Percentiles rank a stretch among this genome's conserved stretches.
Evolutionary conservation across 495 filamentous ascomycete species (phyloP).

Genomic region (Neurospora cerealis): DNA sequence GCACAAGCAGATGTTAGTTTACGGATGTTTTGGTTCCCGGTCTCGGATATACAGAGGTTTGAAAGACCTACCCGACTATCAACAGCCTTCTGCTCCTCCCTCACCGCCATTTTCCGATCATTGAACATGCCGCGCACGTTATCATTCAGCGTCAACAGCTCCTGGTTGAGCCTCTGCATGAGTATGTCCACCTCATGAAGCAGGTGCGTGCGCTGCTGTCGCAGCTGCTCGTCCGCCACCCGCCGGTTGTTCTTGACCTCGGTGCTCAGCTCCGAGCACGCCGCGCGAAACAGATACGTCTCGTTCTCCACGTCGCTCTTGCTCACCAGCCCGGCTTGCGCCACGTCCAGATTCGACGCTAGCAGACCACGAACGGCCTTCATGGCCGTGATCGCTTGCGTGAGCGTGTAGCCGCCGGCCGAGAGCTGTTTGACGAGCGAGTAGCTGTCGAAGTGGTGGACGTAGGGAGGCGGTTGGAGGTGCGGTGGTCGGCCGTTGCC

Average conservation of each 20-base stretch:
- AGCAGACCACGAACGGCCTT: slow-evolving; percentile 73
- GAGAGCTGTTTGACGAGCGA: slow-evolving; percentile 70
- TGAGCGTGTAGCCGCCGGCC: slow-evolving; percentile 53
- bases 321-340: slow-evolving; percentile 61
- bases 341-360: slow-evolving; percentile 67
- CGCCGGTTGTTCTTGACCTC: slow-evolving; percentile 57
- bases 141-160: slow-evolving; percentile 70
- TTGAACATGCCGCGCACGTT: slow-evolving; percentile 93
- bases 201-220: slow-evolving; percentile 70
- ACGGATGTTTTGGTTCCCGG: background rate
- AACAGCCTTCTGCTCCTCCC: slow-evolving; percentile 72
- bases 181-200: slow-evolving; percentile 93
- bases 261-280: slow-evolving; percentile 82
- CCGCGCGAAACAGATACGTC: slow-evolving; percentile 86
- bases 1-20: background rate
- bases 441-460: slow-evolving; percentile 96
- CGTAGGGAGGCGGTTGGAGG: slow-evolving; percentile 65
- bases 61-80: slow-evolving; percentile 52
- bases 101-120: slow-evolving; percentile 84
- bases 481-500: slow-evolving; percentile 31
- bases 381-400: slow-evolving; percentile 73
- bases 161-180: slow-evolving; percentile 70
- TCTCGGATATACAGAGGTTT: background rate
- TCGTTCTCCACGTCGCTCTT: slow-evolving; percentile 81
- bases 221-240: slow-evolving; percentile 56